Evolutionary conservation across 805 yeast species (phyloP), one percentile per base, ranked within the genome.

Genomic region (Metschnikowia santaceciliae): DNA sequence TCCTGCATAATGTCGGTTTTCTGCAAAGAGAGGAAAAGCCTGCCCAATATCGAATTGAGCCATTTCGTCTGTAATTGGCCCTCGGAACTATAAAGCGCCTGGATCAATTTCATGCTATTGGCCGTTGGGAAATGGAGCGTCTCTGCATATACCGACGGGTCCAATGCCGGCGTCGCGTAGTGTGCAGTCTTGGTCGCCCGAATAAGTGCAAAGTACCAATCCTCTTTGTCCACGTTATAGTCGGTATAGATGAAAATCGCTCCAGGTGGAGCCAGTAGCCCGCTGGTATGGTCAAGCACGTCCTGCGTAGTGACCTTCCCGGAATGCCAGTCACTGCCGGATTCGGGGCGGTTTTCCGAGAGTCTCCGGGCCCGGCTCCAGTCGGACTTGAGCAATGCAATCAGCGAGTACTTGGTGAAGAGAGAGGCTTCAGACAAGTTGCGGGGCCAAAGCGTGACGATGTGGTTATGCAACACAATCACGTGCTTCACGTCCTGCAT

Each of bases 171-270:
- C 20, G 52, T 36, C 5, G 40, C 15, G 44, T 42, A 22, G 11
- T 22, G 20, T 48, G 67, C 69, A 4, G 69, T 67, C 53, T 85
- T 86, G 0, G 92, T 80, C 0, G 95, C 95, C 50, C 84, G 75
- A n/a, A 92, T 75, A 49, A 94, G 72, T 0, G 88, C 83, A 67
- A 90, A 90, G 64, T 92, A 94, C 87, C 97, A 84, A 64, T 92
- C 96, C 66, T 94, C 99, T 61, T 92, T 92, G 43, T 86, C 90
- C 50, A 78, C 78, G 57, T 90, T 89, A 45, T 82, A 77, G 58
- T 90, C 96, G 41, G 85, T 79, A 65, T 90, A 88, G 3, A 92
- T 67, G 65, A 79, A 92, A 59, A 73, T 70, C 3, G 77, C 66
- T 3, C 75, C 76, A 33, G 66, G 66, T 3, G 77, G 77, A 1